phyloP scores from a whole-genome alignment of 331 rosid species.

The Rosa hybrid region DNA sequence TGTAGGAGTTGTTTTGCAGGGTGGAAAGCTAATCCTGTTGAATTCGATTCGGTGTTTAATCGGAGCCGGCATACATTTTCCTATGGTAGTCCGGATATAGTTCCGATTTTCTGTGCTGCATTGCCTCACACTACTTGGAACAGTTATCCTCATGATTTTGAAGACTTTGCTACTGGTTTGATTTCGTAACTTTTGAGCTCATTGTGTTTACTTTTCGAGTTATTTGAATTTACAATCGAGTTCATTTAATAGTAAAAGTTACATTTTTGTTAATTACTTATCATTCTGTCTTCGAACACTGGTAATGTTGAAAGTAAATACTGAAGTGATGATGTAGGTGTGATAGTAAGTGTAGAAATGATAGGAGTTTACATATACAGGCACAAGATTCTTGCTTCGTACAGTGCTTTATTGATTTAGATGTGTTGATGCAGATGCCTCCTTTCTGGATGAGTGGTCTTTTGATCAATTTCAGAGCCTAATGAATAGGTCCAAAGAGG shows the following conservation, averaged over 20 bases:
- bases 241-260: neutral
- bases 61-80: conserved; percentile 73
- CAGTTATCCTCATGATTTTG: conserved; percentile 76
- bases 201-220: neutral
- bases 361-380: neutral
- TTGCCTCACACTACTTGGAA: conserved; percentile 87
- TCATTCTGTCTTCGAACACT: too few species aligned
- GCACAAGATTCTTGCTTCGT: conserved; percentile 1
- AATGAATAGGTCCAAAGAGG: conserved; percentile 65
- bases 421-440: conserved; percentile 67
- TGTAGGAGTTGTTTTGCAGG: conserved; percentile 47
- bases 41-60: conserved; percentile 88
- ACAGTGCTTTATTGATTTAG: conserved; percentile 19
- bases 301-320: neutral
- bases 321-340: neutral
- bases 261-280: neutral
- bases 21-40: conserved; percentile 95
- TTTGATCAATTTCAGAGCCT: conserved; percentile 80
- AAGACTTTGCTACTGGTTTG: conserved; percentile 87
- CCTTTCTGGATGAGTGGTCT: conserved; percentile 95
- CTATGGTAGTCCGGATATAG: conserved; percentile 88
- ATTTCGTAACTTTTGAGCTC: conserved; percentile 2
- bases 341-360: neutral
- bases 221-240: neutral
- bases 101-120: conserved; percentile 83